Evolutionary conservation across 1,284 basidiomycete species (phyloP).

Genomic region (Hypsizygus ulmarius): DNA sequence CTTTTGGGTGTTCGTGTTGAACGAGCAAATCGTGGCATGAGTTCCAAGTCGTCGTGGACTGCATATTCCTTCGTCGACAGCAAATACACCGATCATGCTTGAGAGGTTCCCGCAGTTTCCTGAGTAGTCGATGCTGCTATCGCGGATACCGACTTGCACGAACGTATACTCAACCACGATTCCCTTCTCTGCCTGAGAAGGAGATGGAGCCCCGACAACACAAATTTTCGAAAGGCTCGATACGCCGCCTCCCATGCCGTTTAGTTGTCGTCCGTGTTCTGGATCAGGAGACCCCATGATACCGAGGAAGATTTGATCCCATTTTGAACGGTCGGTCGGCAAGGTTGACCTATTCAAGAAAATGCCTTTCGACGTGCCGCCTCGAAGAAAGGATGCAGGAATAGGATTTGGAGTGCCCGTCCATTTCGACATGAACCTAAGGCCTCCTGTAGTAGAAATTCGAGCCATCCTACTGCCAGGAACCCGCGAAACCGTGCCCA

Average conservation of each 20-base stretch:
- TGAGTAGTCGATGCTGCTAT: slow-evolving; percentile 56
- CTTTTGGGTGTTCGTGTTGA: slow-evolving; percentile 70
- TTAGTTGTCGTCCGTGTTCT: slow-evolving; percentile 69
- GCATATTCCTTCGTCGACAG: slow-evolving; percentile 59
- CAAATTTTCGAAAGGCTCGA: slow-evolving; percentile 81
- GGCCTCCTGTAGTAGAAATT: background rate
- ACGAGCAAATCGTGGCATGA: slow-evolving; percentile 48
- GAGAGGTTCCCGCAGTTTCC: slow-evolving; percentile 73
- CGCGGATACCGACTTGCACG: slow-evolving; percentile 55
- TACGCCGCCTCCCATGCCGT: slow-evolving; percentile 82
- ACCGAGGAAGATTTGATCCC: slow-evolving; percentile 63
- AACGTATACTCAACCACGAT: slow-evolving; percentile 69
- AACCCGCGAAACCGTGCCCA: background rate
- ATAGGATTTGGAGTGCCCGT: slow-evolving; percentile 37
- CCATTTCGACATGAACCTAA: slow-evolving; percentile 8
- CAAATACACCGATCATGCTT: slow-evolving; percentile 66
- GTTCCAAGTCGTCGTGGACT: slow-evolving; percentile 19
- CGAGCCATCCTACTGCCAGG: background rate
- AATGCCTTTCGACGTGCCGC: slow-evolving; percentile 80
- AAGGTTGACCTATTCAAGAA: slow-evolving; percentile 56
- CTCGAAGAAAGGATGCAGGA: slow-evolving; percentile 62
- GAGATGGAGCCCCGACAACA: slow-evolving; percentile 54
- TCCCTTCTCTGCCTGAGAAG: slow-evolving; percentile 35
- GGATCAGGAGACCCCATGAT: slow-evolving; percentile 87
- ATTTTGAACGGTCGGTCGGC: slow-evolving; percentile 47